These are phyloP conservation scores for Rutstroemia sp. DNA, from an alignment of 2,329 filamentous ascomycete species.

Conservation along the genomic window DNA sequence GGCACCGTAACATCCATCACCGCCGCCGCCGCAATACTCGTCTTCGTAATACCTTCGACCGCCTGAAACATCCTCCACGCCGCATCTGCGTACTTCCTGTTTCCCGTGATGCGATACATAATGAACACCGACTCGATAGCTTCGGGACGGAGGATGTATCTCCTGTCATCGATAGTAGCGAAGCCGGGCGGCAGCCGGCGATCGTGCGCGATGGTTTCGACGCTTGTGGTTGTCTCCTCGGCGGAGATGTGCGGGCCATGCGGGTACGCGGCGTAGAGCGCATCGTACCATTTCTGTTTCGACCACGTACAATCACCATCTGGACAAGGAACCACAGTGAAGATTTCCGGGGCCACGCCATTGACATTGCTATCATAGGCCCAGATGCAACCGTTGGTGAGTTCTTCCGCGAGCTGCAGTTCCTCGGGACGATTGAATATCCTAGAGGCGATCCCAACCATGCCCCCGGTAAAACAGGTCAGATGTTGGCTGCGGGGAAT, in stretches of 20 bases:
- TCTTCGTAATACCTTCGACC: constrained; percentile 37
- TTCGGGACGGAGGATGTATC: constrained; percentile 40
- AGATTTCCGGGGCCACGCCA: constrained; percentile 55
- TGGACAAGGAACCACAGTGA: constrained; percentile 34
- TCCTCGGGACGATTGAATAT: constrained; percentile 49
- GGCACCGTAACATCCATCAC: constrained; percentile 34
- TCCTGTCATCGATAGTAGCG: constrained; percentile 16
- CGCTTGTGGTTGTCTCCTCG: constrained; percentile 8
- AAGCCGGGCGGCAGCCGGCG: constrained; percentile 20
- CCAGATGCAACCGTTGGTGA: constrained; percentile 59
- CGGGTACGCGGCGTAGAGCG: constrained; percentile 8
- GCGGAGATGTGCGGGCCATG: not conserved
- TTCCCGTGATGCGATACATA: constrained; percentile 35
- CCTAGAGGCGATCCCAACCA: constrained; percentile 60
- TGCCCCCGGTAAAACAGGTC: constrained; percentile 65
- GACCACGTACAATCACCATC: constrained; percentile 23
- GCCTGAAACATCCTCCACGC: constrained; percentile 43
- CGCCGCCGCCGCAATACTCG: constrained; percentile 36
- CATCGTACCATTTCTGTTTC: constrained; percentile 45
- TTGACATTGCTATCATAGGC: constrained; percentile 49
- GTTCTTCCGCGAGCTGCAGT: constrained; percentile 46
- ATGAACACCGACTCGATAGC: constrained; percentile 63
- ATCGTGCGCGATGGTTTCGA: constrained; percentile 13
- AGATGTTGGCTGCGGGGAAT: constrained; percentile 51
- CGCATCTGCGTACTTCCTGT: constrained; percentile 32